Conservation (phyloP, 2,329 filamentous ascomycete species). For the Trichoderma sp. region DNA sequence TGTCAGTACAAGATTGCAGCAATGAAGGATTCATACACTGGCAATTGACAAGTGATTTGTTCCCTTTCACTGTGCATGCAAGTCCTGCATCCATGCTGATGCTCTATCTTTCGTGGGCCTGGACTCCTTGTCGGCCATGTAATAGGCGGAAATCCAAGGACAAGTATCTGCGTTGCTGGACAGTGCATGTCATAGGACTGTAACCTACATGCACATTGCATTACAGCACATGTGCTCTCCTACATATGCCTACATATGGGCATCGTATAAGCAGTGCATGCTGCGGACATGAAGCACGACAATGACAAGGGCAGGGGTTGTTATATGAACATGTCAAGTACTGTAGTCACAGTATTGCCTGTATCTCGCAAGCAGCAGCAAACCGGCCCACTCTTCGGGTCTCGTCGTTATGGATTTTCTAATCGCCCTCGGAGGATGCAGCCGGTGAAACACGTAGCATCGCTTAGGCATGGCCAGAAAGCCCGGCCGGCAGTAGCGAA, state of each 20-base stretch:
- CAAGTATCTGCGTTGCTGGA: background rate
- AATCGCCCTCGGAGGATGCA: background rate
- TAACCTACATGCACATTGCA: background rate
- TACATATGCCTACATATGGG: too few species aligned
- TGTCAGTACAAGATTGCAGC: background rate
- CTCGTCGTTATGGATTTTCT: background rate
- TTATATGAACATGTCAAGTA: background rate
- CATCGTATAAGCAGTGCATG: background rate
- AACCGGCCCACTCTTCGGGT: background rate
- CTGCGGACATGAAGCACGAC: background rate
- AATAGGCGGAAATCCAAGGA: background rate
- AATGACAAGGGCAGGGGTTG: background rate
- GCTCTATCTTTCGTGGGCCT: too few species aligned
- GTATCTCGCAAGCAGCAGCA: background rate
- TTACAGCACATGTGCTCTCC: too few species aligned
- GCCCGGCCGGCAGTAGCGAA: background rate
- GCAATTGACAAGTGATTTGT: background rate
- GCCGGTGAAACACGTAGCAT: slow-evolving; percentile 21
- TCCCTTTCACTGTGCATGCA: background rate
- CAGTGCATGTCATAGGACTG: background rate
- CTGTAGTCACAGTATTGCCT: too few species aligned
- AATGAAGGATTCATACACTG: background rate
- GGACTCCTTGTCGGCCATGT: background rate
- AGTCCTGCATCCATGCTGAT: background rate
- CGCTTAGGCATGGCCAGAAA: background rate